Evolutionary conservation across 192 early-diverging fungal genomes (phyloP).

Genomic region (Chytriomyces confervae): DNA sequence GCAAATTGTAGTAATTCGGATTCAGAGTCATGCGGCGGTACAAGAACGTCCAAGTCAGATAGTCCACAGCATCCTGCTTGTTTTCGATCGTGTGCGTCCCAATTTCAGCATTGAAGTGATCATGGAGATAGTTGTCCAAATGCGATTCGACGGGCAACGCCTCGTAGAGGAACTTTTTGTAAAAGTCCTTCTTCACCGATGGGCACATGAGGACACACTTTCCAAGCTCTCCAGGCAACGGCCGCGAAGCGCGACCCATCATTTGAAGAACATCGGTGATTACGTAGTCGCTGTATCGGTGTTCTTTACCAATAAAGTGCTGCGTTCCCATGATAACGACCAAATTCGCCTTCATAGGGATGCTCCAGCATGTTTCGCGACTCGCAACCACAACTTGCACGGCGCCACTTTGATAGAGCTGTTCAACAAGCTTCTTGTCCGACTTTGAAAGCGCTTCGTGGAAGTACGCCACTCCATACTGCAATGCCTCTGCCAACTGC

Average conservation of each 20-base stretch:
- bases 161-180: constrained; percentile 97
- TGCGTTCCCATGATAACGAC: constrained; percentile 98
- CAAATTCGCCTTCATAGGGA: constrained; percentile 80
- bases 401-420: constrained; percentile 75
- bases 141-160: constrained; percentile 95
- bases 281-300: constrained; percentile 94
- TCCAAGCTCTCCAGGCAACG: constrained; percentile 62
- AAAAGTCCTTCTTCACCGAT: constrained; percentile 93
- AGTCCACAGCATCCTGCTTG: constrained; percentile 99
- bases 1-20: constrained; percentile 95
- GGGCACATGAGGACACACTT: constrained; percentile 93
- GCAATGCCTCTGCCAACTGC: constrained; percentile 71
- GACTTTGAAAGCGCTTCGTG: constrained; percentile 85
- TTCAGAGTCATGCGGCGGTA: constrained; percentile 96
- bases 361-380: constrained; percentile 90
- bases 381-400: constrained; percentile 91
- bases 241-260: constrained; percentile 91
- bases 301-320: constrained; percentile 91
- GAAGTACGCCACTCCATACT: constrained; percentile 85
- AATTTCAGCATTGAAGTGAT: constrained; percentile 97
- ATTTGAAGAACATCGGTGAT: constrained; percentile 97
- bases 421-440: constrained; percentile 76
- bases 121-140: constrained; percentile 91
- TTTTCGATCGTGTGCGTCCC: constrained; percentile 93
- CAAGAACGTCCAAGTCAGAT: constrained; percentile 97